phyloP scores from a whole-genome alignment of 176 grass and related monocot species.

The Bolboschoenus planiculmis region DNA sequence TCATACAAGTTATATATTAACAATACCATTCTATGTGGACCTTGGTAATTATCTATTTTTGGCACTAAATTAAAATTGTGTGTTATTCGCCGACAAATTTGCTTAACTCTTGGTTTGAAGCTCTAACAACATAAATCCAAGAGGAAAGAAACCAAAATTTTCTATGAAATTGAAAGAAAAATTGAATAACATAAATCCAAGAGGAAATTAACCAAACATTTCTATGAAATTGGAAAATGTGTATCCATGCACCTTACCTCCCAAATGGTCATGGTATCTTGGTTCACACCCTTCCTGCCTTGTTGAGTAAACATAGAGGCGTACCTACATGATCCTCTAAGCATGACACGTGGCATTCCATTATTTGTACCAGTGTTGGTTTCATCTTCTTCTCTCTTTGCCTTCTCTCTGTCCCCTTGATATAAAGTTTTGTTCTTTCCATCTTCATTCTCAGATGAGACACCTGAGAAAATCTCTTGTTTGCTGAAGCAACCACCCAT shows the following conservation, averaged over 20 bases:
- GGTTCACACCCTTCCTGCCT: conserved; percentile 88
- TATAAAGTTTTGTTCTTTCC: conserved; percentile 20
- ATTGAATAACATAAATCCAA: background rate
- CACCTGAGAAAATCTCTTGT: conserved; percentile 25
- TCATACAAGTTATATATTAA: too few relatives aligned
- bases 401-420: conserved; percentile 15
- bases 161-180: too few relatives aligned
- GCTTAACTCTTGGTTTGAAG: too few relatives aligned
- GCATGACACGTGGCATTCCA: conserved; percentile 20
- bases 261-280: conserved; percentile 77
- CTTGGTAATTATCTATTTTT: too few relatives aligned
- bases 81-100: too few relatives aligned
- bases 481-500: conserved; percentile 90
- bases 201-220: background rate
- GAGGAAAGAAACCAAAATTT: background rate
- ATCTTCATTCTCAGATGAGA: conserved; percentile 39
- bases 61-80: too few relatives aligned
- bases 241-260: conserved; percentile 35
- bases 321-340: conserved; percentile 27
- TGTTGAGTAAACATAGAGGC: conserved; percentile 79
- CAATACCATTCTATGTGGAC: too few relatives aligned
- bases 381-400: background rate
- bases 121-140: background rate
- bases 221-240: background rate
- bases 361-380: background rate